A percentile compares a stretch with the other conserved stretches of the same genome.
Conservation (phyloP, 176 grass and related monocot species). For the Musa troglodytarum region DNA sequence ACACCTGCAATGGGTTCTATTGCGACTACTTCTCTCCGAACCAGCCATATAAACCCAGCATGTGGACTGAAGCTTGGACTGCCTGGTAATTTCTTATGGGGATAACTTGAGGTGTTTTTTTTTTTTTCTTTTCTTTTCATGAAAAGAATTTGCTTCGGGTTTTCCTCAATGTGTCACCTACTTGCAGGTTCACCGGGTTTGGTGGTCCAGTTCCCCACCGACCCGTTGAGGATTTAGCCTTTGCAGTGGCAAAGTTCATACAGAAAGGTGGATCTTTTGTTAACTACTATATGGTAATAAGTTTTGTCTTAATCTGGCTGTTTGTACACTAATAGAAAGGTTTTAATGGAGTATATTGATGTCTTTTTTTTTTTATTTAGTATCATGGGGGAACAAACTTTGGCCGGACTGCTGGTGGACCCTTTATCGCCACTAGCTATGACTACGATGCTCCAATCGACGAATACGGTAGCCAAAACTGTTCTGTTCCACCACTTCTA, state of each 20-base stretch:
- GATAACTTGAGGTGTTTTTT: neutral
- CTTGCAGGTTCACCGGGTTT: slow-evolving; percentile 82
- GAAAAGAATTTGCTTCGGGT: slow-evolving; percentile 3
- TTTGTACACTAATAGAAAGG: slow-evolving; percentile 5
- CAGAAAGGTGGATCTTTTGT: slow-evolving; percentile 95
- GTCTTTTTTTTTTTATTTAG: slow-evolving; percentile 30
- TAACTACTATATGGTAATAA: slow-evolving; percentile 95
- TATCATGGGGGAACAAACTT: slow-evolving; percentile 98
- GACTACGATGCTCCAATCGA: slow-evolving; percentile 98
- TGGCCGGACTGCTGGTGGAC: slow-evolving; percentile 82
- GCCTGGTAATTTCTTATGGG: slow-evolving; percentile 61
- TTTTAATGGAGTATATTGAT: slow-evolving; percentile 6
- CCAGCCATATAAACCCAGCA: slow-evolving; percentile 78
- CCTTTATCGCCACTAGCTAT: slow-evolving; percentile 96
- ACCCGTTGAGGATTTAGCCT: slow-evolving; percentile 86
- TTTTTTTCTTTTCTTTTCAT: neutral
- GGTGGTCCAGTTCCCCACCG: slow-evolving; percentile 79
- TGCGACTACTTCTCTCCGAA: slow-evolving; percentile 89
- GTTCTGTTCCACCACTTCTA: neutral
- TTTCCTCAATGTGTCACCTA: slow-evolving; percentile 17
- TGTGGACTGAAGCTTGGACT: slow-evolving; percentile 99
- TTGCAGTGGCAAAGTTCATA: slow-evolving; percentile 87
- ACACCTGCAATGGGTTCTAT: slow-evolving; percentile 97
- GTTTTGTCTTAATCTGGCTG: slow-evolving; percentile 1
- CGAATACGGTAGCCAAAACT: slow-evolving; percentile 66